Percentiles rank a stretch among this genome's conserved stretches.
Evolutionary conservation across 1,139 yeast genomes (phyloP).

Genomic region (Taphrina sp.): DNA sequence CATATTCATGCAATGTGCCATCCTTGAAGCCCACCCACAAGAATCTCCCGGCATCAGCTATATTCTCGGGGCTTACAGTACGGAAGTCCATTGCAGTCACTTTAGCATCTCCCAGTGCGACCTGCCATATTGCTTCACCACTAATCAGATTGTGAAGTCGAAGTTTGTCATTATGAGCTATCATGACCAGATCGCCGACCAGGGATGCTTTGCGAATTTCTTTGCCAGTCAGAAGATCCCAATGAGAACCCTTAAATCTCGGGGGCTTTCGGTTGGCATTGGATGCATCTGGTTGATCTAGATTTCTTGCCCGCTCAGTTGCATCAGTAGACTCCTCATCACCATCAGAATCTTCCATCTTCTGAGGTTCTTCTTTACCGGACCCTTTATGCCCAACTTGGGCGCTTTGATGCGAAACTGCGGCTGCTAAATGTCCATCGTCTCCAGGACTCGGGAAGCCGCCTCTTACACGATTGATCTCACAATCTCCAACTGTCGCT

Average conservation of each 20-base stretch:
- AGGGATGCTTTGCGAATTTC: constrained; percentile 17
- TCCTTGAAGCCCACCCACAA: constrained; percentile 48
- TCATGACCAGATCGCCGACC: constrained; percentile 15
- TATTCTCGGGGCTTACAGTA: constrained; percentile 7
- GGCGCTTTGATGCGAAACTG: not conserved
- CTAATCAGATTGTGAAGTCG: constrained; percentile 11
- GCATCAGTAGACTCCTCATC: constrained; percentile 6
- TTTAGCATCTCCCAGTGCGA: constrained; percentile 22
- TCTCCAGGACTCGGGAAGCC: not conserved
- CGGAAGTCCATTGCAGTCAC: constrained; percentile 28
- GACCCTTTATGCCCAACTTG: not conserved
- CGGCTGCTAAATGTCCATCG: not conserved
- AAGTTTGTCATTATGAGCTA: constrained; percentile 19
- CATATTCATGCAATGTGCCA: constrained; percentile 45
- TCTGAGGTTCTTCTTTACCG: not conserved
- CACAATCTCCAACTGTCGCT: too few species aligned
- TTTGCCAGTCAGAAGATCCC: constrained; percentile 27
- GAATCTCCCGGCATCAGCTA: constrained; percentile 39
- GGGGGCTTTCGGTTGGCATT: constrained; percentile 45
- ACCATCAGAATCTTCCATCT: constrained; percentile 11
- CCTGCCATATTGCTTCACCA: constrained; percentile 23
- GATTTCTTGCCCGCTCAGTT: constrained; percentile 9
- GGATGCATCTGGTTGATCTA: constrained; percentile 41
- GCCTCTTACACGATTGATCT: not conserved
- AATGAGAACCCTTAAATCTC: constrained; percentile 13